These are phyloP conservation scores for Chrysanthemum seticuspe DNA, from an alignment of 129 eudicot genomes.

Conservation along the genomic window DNA sequence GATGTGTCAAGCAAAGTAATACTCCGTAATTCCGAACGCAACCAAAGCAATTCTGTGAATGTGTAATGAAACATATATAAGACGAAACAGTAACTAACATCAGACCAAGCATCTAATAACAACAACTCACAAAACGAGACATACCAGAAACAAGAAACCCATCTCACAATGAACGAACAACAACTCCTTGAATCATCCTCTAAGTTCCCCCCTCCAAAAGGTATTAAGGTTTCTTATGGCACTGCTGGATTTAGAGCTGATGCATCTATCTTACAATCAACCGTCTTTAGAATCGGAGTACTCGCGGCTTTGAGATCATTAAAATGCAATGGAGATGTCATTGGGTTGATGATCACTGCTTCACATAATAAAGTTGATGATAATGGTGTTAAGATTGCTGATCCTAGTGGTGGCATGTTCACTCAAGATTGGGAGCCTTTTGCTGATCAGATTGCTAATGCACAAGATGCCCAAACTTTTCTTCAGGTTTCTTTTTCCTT, in stretches of 20 bases:
- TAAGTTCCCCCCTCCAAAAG: slow-evolving; percentile 46
- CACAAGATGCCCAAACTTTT: slow-evolving; percentile 49
- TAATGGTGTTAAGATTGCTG: slow-evolving; percentile 87
- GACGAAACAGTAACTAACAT: no score
- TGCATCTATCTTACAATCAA: slow-evolving; percentile 61
- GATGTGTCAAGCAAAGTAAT: no score
- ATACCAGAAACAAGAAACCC: not conserved
- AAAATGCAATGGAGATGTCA: slow-evolving; percentile 44
- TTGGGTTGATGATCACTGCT: slow-evolving; percentile 94
- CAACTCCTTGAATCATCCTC: slow-evolving; percentile 41
- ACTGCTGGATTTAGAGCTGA: slow-evolving; percentile 93
- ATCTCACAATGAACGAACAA: slow-evolving; percentile 9
- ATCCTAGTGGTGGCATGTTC: slow-evolving; percentile 87
- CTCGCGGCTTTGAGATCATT: slow-evolving; percentile 78
- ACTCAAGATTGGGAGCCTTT: slow-evolving; percentile 91
- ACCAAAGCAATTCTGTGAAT: no score
- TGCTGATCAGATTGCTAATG: slow-evolving; percentile 82
- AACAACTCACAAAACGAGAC: not conserved
- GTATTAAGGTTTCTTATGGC: slow-evolving; percentile 67
- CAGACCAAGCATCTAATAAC: not conserved
- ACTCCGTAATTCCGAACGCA: no score
- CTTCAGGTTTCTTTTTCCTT: slow-evolving; percentile 37
- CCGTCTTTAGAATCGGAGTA: slow-evolving; percentile 73
- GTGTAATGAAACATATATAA: no score
- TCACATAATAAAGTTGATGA: slow-evolving; percentile 80